Percentiles rank a stretch among this genome's conserved stretches.
Evolutionary conservation across 2,329 filamentous ascomycete species (phyloP).

Genomic region (Pyrenochaeta sp.): DNA sequence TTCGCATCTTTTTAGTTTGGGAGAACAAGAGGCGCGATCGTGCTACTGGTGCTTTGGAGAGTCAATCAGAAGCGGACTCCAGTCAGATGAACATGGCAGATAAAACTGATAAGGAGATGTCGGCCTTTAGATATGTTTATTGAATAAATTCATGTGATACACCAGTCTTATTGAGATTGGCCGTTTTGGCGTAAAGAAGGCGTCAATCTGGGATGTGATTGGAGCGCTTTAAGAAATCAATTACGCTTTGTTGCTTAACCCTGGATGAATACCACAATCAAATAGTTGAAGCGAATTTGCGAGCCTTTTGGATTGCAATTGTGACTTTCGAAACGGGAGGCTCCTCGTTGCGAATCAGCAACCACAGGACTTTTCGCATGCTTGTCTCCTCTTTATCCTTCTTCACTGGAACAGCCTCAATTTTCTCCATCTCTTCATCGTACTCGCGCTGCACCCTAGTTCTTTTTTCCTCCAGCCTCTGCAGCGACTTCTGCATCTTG

Average conservation of each 20-base stretch:
- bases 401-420: background rate
- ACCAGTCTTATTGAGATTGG: background rate
- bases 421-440: background rate
- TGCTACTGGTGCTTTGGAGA: constrained; percentile 7
- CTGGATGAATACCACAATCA: too few relatives aligned
- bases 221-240: too few relatives aligned
- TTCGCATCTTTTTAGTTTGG: constrained; percentile 18
- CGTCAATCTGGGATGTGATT: too few relatives aligned
- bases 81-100: constrained; percentile 13
- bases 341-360: background rate
- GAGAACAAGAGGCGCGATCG: constrained; percentile 19
- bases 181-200: too few relatives aligned
- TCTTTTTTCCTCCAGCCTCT: background rate
- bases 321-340: background rate
- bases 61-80: constrained; percentile 1
- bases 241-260: too few relatives aligned
- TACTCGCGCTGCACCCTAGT: constrained; percentile 1
- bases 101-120: constrained; percentile 20
- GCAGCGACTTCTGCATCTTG: constrained; percentile 1
- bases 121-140: constrained; percentile 21
- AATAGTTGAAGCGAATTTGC: background rate
- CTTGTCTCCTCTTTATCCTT: background rate
- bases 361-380: background rate
- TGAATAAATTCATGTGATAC: background rate
- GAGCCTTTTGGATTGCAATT: background rate